phyloP scores from a whole-genome alignment of 108 stramenopile genomes.

The Craspedostauros australis region DNA sequence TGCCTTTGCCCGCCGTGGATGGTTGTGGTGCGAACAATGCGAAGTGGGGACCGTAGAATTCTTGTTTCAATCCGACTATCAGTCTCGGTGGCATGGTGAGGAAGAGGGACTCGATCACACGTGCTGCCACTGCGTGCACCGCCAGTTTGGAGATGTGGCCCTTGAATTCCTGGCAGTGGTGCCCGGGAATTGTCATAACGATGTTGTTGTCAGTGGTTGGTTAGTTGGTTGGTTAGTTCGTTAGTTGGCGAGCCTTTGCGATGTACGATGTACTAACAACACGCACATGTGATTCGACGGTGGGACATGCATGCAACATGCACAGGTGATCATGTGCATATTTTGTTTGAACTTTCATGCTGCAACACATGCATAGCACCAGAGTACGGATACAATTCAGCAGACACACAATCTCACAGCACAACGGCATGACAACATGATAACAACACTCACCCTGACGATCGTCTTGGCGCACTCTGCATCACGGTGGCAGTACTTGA shows the following conservation, averaged over 20 bases:
- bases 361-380: no score
- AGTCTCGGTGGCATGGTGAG: slow-evolving; percentile 64
- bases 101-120: slow-evolving; percentile 79
- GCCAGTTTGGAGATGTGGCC: slow-evolving; percentile 78
- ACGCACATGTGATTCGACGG: neutral
- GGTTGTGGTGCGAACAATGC: slow-evolving; percentile 65
- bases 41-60: slow-evolving; percentile 89
- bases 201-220: neutral
- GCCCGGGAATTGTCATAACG: slow-evolving; percentile 2
- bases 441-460: slow-evolving; percentile 56
- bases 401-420: no score
- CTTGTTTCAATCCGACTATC: slow-evolving; percentile 58
- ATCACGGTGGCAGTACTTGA: slow-evolving; percentile 73
- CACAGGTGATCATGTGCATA: no score
- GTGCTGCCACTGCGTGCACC: slow-evolving; percentile 81
- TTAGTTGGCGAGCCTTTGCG: no score
- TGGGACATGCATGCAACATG: no score
- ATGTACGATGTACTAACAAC: no score
- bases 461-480: slow-evolving; percentile 53
- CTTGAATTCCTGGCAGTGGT: slow-evolving; percentile 49
- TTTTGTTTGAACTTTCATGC: no score
- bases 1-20: neutral
- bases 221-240: no score
- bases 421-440: no score
- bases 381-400: no score